phyloP scores from a whole-genome alignment of 176 grass and related monocot genomes.

The Oryza brachyantha region DNA sequence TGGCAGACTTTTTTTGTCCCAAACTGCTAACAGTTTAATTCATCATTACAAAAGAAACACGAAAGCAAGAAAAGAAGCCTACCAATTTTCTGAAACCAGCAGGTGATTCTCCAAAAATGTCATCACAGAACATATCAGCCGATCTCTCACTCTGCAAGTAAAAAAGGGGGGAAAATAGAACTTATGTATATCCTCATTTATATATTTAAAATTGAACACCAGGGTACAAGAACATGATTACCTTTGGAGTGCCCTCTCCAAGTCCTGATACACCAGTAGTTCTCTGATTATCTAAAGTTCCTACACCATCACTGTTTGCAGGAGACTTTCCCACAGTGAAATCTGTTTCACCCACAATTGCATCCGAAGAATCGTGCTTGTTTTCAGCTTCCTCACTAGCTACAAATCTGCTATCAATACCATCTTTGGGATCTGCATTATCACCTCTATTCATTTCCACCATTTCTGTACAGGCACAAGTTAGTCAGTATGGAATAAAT shows the following conservation, averaged over 20 bases:
- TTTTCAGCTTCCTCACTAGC: slow-evolving; percentile 42
- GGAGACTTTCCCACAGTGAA: slow-evolving; percentile 81
- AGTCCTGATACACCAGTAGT: slow-evolving; percentile 47
- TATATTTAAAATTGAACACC: slow-evolving; percentile 7
- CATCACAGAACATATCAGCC: slow-evolving; percentile 89
- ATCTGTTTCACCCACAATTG: slow-evolving; percentile 43
- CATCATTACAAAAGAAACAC: neutral
- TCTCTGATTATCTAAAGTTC: slow-evolving; percentile 35
- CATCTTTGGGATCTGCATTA: slow-evolving; percentile 30
- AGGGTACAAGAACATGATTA: slow-evolving; percentile 37
- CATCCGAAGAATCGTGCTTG: slow-evolving; percentile 56
- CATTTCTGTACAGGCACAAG: slow-evolving; percentile 26
- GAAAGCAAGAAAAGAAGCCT: slow-evolving; percentile 27
- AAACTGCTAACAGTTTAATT: neutral
- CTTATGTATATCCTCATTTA: slow-evolving; percentile 22
- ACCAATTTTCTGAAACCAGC: slow-evolving; percentile 72
- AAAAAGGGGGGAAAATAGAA: slow-evolving; percentile 20
- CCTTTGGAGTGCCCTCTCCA: slow-evolving; percentile 91
- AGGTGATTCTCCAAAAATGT: slow-evolving; percentile 97
- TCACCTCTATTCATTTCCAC: slow-evolving; percentile 14
- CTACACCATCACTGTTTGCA: slow-evolving; percentile 30
- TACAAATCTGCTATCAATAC: slow-evolving; percentile 16
- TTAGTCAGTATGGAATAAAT: slow-evolving; percentile 9
- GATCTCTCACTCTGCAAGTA: slow-evolving; percentile 89
- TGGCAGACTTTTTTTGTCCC: neutral